phyloP scores from a whole-genome alignment of 202 grass and related monocot genomes.

The Carex arenaria region DNA sequence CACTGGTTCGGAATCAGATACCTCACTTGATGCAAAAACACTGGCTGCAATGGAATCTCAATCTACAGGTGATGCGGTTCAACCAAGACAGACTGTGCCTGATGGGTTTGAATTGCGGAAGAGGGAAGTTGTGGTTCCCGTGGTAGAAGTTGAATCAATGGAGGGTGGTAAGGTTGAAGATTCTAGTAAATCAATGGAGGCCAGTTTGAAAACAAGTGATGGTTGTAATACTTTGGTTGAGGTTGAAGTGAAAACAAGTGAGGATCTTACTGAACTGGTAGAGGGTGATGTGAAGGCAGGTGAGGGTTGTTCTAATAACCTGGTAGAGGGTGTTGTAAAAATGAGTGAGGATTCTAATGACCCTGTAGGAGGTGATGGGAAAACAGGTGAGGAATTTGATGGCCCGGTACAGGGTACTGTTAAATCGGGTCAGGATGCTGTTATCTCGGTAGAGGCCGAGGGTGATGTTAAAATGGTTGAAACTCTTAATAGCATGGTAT shows the following conservation, averaged over 20 bases:
- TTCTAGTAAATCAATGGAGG: not conserved
- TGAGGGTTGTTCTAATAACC: not conserved
- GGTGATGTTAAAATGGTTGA: not conserved
- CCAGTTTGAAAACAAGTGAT: not conserved
- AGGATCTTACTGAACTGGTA: not conserved
- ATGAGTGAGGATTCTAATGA: not conserved
- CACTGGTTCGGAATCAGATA: not conserved
- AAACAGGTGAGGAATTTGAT: not conserved
- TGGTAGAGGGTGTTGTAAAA: not conserved
- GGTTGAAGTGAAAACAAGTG: not conserved
- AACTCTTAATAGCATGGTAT: not conserved
- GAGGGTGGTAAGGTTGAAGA: not conserved
- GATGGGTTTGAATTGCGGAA: slow-evolving; percentile 8
- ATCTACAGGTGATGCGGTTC: not conserved
- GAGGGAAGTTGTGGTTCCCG: not conserved
- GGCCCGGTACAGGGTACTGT: not conserved
- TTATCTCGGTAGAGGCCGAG: not conserved
- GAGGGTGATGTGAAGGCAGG: not conserved
- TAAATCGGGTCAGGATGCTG: not conserved
- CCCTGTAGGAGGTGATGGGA: not conserved
- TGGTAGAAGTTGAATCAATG: not conserved
- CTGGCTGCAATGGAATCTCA: not conserved
- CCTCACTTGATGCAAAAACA: not conserved
- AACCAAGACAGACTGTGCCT: not conserved
- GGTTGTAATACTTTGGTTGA: not conserved